Conservation (phyloP, 805 yeast species). For the Nakazawaea holstii region DNA sequence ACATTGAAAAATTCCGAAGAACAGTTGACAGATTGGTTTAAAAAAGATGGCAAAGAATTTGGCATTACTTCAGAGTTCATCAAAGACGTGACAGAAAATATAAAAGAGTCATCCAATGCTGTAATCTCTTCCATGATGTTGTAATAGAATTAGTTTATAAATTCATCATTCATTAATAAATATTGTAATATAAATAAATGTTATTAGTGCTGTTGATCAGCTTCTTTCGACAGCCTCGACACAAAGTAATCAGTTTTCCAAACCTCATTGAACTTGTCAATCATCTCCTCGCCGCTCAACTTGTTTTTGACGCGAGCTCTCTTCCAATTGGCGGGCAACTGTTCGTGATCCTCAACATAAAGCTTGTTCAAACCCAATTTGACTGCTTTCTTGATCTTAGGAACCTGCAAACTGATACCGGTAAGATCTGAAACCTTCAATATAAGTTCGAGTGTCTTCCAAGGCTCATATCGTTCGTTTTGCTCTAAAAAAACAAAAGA, state of each 20-base stretch:
- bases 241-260: conserved; percentile 5
- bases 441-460: conserved; percentile 18
- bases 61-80: conserved; percentile 14
- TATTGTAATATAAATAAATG: neutral
- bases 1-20: conserved; percentile 11
- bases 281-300: neutral
- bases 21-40: conserved; percentile 15
- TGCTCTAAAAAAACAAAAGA: conserved; percentile 15
- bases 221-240: neutral
- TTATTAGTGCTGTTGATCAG: neutral
- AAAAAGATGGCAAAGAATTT: conserved; percentile 17
- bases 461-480: conserved; percentile 12
- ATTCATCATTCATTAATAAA: neutral
- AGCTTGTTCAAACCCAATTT: neutral
- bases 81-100: conserved; percentile 8
- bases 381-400: neutral
- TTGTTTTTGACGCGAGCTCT: neutral
- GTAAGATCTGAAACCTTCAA: conserved; percentile 12
- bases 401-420: conserved; percentile 14
- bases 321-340: neutral
- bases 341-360: neutral
- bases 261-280: conserved; percentile 2
- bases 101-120: conserved; percentile 11
- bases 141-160: neutral
- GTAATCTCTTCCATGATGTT: neutral